Percentiles rank a stretch among this genome's conserved stretches.
These are phyloP conservation scores for Colletotrichum agaves DNA, from an alignment of 2,329 filamentous ascomycete species.

Conservation along the genomic window DNA sequence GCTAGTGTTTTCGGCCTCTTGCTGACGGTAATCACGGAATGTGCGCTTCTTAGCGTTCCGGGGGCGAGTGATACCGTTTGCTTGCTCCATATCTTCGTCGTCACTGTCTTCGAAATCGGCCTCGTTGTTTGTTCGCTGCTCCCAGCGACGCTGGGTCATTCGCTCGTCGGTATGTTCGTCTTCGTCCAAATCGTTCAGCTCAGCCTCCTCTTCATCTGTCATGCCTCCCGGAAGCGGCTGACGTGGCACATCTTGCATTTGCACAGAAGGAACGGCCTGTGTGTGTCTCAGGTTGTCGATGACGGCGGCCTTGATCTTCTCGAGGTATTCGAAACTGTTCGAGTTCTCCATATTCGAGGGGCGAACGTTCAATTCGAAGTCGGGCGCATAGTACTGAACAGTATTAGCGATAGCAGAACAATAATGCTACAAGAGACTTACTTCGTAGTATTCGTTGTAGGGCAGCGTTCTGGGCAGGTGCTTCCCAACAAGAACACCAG, in stretches of 20 bases:
- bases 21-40: conserved; percentile 63
- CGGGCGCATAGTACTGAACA: conserved; percentile 85
- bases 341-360: conserved; percentile 92
- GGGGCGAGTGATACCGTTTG: conserved; percentile 74
- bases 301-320: conserved; percentile 83
- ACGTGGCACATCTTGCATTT: conserved; percentile 82
- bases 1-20: conserved; percentile 52
- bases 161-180: conserved; percentile 88
- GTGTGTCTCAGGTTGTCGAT: conserved; percentile 90
- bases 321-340: conserved; percentile 83
- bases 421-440: conserved; percentile 50
- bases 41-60: conserved; percentile 60
- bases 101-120: conserved; percentile 90
- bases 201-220: conserved; percentile 74
- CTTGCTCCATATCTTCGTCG: conserved; percentile 81
- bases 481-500: conserved; percentile 86
- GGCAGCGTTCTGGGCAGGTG: conserved; percentile 85
- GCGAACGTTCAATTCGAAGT: conserved; percentile 90
- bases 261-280: conserved; percentile 86
- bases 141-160: conserved; percentile 83
- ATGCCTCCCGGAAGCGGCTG: conserved; percentile 67
- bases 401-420: conserved; percentile 45
- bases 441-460: conserved; percentile 95
- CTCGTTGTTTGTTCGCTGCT: conserved; percentile 79
- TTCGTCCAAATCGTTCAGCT: conserved; percentile 78